phyloP scores from a whole-genome alignment of 2,329 filamentous ascomycete species.

The Fusarium sp. region DNA sequence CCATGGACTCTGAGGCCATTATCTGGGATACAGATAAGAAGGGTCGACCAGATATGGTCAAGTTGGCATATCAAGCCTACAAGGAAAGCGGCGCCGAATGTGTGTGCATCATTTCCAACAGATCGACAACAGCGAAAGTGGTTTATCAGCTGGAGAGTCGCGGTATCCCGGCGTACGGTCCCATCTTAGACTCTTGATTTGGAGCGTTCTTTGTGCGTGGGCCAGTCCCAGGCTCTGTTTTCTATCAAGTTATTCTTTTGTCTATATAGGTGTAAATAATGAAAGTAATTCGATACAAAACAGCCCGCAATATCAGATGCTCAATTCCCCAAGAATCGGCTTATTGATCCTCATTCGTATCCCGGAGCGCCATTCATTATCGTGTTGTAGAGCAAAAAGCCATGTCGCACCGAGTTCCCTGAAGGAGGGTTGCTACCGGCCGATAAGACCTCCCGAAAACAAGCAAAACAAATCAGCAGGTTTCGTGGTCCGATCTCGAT shows the following conservation, averaged over 20 bases:
- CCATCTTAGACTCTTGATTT: constrained; percentile 67
- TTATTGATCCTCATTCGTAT: background rate
- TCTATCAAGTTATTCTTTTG: background rate
- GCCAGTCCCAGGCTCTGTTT: background rate
- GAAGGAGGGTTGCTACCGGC: too few relatives aligned
- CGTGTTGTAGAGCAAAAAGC: too few relatives aligned
- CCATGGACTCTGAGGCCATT: constrained; percentile 17
- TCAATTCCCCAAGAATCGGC: too few relatives aligned
- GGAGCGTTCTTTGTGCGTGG: background rate
- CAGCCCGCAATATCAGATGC: too few relatives aligned
- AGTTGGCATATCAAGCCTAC: constrained; percentile 55
- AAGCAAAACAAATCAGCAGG: background rate
- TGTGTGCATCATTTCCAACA: constrained; percentile 74
- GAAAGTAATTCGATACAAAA: too few relatives aligned
- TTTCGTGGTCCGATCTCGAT: background rate
- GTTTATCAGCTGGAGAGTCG: constrained; percentile 70
- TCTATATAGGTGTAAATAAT: background rate
- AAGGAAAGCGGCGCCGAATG: constrained; percentile 67
- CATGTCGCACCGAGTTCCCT: background rate
- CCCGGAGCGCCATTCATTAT: too few relatives aligned
- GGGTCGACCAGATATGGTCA: constrained; percentile 61
- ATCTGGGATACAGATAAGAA: constrained; percentile 64
- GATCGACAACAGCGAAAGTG: constrained; percentile 66
- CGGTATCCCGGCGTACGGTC: constrained; percentile 71
- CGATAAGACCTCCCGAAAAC: background rate